Conservation (phyloP, 176 grass and related monocot genomes). For the Hordeum vulgare region MorexV3_pseudomolecules_assembly NC_058522.1:376798581-376799080, state of each 20-base stretch:
- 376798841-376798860: not conserved
- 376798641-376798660: too few relatives aligned
- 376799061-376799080: constrained; percentile 37
- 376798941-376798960: not conserved
- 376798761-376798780: not conserved
- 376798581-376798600: too few relatives aligned
- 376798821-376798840: not conserved
- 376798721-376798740: too few relatives aligned
- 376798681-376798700: too few relatives aligned
- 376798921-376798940: not conserved
- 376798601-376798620: too few relatives aligned
- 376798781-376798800: not conserved
- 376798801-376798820: not conserved
- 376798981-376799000: not conserved
- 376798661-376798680: too few relatives aligned
- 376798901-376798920: not conserved
- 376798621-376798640: too few relatives aligned
- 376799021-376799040: not conserved
- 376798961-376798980: not conserved
- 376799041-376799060: constrained; percentile 12
- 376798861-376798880: not conserved
- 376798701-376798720: too few relatives aligned
- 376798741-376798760: too few relatives aligned
- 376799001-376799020: not conserved
- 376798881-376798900: not conserved